Evolutionary conservation across 345 rosid species (phyloP).

Genomic region (Psidium friedrichsthalianum): DNA sequence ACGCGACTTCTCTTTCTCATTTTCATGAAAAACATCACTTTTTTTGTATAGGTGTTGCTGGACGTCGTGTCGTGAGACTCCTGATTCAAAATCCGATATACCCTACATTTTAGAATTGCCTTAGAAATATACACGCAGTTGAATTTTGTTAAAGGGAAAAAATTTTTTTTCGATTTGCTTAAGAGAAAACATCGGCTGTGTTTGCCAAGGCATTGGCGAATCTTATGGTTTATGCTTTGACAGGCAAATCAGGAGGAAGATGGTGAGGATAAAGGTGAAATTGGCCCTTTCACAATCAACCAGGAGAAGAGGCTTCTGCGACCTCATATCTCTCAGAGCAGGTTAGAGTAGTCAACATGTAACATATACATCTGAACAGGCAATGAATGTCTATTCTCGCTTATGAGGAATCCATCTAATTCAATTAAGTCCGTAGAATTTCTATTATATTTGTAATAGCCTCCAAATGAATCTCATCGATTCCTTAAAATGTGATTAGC

Average conservation of each 20-base stretch:
- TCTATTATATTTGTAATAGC: not conserved
- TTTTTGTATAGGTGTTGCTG: not conserved
- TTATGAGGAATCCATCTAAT: not conserved
- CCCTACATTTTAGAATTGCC: not conserved
- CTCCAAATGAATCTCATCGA: not conserved
- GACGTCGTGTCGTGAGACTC: not conserved
- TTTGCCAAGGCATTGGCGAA: not conserved
- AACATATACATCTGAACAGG: not conserved
- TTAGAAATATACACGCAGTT: not conserved
- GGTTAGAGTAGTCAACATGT: conserved; percentile 21
- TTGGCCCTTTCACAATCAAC: conserved; percentile 20
- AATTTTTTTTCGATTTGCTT: not conserved
- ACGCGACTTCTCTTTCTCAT: not conserved
- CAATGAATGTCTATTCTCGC: not conserved
- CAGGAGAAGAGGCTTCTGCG: conserved; percentile 82
- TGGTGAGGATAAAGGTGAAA: conserved; percentile 1
- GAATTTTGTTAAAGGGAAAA: not conserved
- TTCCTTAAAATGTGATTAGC: not conserved
- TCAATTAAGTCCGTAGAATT: not conserved
- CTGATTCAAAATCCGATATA: not conserved
- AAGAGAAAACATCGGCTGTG: not conserved
- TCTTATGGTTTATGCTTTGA: not conserved
- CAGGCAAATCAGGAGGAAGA: conserved; percentile 33
- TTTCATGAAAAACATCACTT: too few relatives aligned
- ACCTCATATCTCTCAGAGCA: conserved; percentile 94